Evolutionary conservation across 495 filamentous ascomycete species (phyloP).

Genomic region (Xylaria sp.): DNA sequence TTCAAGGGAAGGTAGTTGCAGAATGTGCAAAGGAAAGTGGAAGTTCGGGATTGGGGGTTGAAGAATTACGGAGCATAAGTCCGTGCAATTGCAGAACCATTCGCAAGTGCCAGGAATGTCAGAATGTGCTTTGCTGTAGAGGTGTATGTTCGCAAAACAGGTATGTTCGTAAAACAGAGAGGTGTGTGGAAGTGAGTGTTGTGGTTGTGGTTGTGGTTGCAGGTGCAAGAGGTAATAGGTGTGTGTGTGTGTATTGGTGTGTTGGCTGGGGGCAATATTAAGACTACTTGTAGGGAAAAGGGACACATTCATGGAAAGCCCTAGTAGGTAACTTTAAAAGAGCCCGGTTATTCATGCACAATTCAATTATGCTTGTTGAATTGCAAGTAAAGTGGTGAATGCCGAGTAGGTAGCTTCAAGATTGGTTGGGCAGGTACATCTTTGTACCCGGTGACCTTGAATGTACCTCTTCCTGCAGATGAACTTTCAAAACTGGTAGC

Average conservation of each 20-base stretch:
- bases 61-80: neutral
- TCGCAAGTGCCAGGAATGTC: neutral
- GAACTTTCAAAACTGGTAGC: neutral
- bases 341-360: neutral
- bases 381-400: neutral
- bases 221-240: neutral
- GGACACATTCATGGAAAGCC: neutral
- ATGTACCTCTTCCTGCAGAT: neutral
- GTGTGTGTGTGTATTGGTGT: neutral
- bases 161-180: no score
- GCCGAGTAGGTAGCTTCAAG: neutral
- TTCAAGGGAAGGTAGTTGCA: neutral
- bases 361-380: constrained; percentile 5
- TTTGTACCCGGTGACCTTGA: constrained; percentile 3
- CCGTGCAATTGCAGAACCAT: neutral
- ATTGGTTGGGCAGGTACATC: neutral
- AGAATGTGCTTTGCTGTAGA: neutral
- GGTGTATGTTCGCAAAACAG: neutral
- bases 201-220: constrained; percentile 1
- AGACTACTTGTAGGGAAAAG: neutral
- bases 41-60: neutral
- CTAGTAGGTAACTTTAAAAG: neutral
- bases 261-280: no score
- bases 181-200: neutral
- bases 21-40: neutral